Base-by-base conservation (phyloP, 345 rosid species). In the Camelina sativa region DNA sequence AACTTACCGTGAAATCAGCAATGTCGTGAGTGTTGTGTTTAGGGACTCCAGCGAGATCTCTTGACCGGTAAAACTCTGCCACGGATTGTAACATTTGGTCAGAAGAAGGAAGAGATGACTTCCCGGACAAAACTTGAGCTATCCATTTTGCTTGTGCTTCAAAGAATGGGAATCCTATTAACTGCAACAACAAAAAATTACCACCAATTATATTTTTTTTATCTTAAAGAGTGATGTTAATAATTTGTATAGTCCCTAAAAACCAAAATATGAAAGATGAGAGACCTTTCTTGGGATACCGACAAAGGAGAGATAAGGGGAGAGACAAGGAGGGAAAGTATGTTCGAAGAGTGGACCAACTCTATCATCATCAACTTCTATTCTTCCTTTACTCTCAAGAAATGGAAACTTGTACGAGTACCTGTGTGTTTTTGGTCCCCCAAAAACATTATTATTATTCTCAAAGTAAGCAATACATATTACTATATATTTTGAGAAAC, bases 131-230 rank as follows among this genome's bases (percentile, higher is more conserved):
- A n/a, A 89, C 83, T 73, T 88, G 89, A 16, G 97, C 89, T 38
- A 93, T 84, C 97, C 97, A 93, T 80, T 73, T 89, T 74, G 92
- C 98, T 91, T 93, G 98, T 23, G 96, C 83, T 79, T 93, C 98
- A 69, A 91, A 91, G 86, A 93, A 93, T 53, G 96, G 96, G 76
- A 91, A 91, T 75, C 96, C 98, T 76, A 93, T 88, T 37, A 93
- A 40, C 98, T 91, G 88, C 80, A 72, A 28, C 5, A 25, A 40
- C 16, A 61, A 34, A 8, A 6, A 7, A 23, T 7, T 7, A 40
- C 55, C 41, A 57, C 19, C 9, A 30, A 43, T 28, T 4, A 28
- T 0, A 0, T 1, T n/a, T 13, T 4, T 13, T 41, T 11, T 17
- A 15, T 32, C 10, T 40, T 54, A 16, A 30, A 30, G 16, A 11